Percentiles rank a stretch among this genome's conserved stretches.
Conservation (phyloP, 805 yeast species). For the Candida germanica region DNA sequence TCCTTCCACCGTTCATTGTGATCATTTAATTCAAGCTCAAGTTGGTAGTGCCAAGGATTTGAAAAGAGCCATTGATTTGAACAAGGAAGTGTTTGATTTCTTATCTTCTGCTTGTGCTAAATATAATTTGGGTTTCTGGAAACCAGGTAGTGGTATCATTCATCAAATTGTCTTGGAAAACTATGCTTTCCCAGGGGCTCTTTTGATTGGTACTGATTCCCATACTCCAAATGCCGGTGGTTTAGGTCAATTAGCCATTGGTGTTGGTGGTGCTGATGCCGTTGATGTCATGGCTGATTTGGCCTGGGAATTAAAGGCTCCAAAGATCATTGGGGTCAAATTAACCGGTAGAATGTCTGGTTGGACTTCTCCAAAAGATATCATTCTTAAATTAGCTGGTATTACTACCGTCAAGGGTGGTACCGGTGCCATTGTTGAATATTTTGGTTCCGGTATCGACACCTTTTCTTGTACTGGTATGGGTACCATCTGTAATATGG, state of each 20-base stretch:
- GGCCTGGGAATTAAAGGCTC: constrained; percentile 98
- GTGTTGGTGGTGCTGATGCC: constrained; percentile 99
- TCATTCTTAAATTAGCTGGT: constrained; percentile 90
- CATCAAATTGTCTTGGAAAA: constrained; percentile 96
- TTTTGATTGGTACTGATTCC: constrained; percentile 95
- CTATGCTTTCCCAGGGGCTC: constrained; percentile 96
- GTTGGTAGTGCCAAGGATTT: constrained; percentile 85
- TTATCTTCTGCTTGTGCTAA: constrained; percentile 86
- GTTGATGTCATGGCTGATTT: constrained; percentile 93
- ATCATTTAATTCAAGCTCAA: constrained; percentile 95
- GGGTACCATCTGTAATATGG: constrained; percentile 99
- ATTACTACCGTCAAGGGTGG: constrained; percentile 96
- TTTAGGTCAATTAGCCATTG: constrained; percentile 94
- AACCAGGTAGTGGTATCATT: constrained; percentile 97
- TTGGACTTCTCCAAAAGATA: constrained; percentile 97
- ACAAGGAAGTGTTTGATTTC: constrained; percentile 94
- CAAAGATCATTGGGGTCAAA: constrained; percentile 92
- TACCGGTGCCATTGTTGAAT: constrained; percentile 94
- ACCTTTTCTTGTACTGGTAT: constrained; percentile 95
- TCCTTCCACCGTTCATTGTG: constrained; percentile 96
- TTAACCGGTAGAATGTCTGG: constrained; percentile 89
- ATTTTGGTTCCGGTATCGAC: constrained; percentile 92
- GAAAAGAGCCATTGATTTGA: constrained; percentile 79
- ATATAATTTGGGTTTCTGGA: constrained; percentile 98
- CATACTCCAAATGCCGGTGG: constrained; percentile 99